These are phyloP conservation scores for Fraxinus nigra DNA, from an alignment of 305 asterid genomes.

Conservation along the genomic window DNA sequence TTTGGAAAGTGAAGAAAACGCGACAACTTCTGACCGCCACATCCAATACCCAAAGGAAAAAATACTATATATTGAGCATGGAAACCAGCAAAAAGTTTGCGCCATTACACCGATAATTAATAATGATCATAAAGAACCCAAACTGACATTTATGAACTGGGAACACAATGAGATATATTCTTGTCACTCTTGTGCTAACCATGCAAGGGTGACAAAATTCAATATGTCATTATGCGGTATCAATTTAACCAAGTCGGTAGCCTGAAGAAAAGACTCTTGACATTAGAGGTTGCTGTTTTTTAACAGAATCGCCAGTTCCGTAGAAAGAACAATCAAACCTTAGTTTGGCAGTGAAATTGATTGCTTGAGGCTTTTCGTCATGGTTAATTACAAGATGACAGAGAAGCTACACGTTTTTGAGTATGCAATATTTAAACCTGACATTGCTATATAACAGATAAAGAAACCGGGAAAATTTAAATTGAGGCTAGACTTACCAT, in stretches of 20 bases:
- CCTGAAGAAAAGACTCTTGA: neutral
- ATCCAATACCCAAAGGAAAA: neutral
- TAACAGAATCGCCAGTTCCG: neutral
- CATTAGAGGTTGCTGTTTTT: neutral
- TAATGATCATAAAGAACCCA: neutral
- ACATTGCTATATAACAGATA: neutral
- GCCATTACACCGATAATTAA: neutral
- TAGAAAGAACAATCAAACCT: neutral
- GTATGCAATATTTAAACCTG: neutral
- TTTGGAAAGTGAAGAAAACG: neutral
- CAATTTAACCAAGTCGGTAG: neutral
- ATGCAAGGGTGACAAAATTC: neutral
- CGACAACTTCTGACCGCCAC: neutral
- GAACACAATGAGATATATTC: neutral
- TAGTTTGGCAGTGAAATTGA: neutral
- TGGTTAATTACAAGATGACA: neutral
- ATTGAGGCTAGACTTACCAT: conserved; percentile 59
- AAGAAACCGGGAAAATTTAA: conserved; percentile 14
- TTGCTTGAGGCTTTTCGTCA: neutral
- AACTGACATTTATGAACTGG: neutral
- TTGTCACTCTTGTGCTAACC: neutral
- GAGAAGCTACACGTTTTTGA: neutral
- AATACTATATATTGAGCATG: neutral
- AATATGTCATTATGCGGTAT: neutral
- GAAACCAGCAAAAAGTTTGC: neutral